Evolutionary conservation across 176 grass and related monocot genomes (phyloP), one percentile per base, ranked within the genome.

Genomic region (Dactylis glomerata): DNA sequence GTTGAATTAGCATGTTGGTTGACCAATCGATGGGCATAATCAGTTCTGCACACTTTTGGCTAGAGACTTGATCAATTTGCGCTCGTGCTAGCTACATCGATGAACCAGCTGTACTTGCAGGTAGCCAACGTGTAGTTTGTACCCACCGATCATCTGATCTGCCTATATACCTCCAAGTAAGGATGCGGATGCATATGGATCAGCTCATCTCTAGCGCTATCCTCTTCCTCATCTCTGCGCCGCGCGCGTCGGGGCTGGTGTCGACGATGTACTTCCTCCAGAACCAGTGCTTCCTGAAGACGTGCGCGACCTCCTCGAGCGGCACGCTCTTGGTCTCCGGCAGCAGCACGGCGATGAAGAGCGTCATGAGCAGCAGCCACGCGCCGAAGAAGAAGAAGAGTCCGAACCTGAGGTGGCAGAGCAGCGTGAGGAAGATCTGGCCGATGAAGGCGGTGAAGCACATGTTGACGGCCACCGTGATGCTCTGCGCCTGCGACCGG

Each of bases 141-240:
- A 55, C 52, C 52, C 52, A 23, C 8, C 20, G 2, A 55, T 51
- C 36, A 63, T 65, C 75, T 16, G 51, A 64, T 13, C 41, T 66
- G 52, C 52, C 58, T 62, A 69, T 62, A 69, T 66, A 40, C 32
- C 56, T 20, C 17, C n/a, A n/a, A n/a, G n/a, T n/a, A n/a, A n/a
- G n/a, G n/a, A n/a, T n/a, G n/a, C n/a, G n/a, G n/a, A n/a, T n/a
- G n/a, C n/a, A n/a, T n/a, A 1, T 42, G 10, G 28, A 49, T 78
- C 50, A 90, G 84, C 88, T 90, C 88, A 90, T 86, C 84, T 90
- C 88, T 87, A 90, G 79, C 22, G 88, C 88, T 90, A 87, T 90
- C 88, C 47, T 90, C 84, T 87, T 90, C 88, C 88, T 86, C 88
- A 90, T 90, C 80, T 86, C 88, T 0, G 88, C 88, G 55, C 79